Evolutionary conservation across 1,139 yeast genomes (phyloP).

Genomic region (Arxiozyma heterogenica): DNA sequence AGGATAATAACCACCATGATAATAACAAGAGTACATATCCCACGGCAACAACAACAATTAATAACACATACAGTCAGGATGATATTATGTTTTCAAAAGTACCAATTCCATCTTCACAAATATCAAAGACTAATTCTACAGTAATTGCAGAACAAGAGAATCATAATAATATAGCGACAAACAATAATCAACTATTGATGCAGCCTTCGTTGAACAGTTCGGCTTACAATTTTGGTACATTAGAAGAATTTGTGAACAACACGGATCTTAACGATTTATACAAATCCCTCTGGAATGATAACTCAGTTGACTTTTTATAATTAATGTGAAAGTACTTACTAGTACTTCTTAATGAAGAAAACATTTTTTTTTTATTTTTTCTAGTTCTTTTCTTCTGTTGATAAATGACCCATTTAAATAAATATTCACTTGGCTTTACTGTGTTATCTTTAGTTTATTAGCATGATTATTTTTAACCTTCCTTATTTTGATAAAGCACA

Average conservation of each 20-base stretch:
- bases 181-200: background rate
- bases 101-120: background rate
- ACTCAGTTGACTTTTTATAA: background rate
- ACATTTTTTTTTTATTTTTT: no score
- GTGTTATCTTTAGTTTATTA: no score
- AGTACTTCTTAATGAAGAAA: no score
- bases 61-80: background rate
- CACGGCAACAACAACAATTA: no score
- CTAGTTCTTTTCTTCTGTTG: no score
- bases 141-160: background rate
- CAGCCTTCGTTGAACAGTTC: background rate
- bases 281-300: conserved; percentile 20
- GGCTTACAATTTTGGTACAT: conserved; percentile 18
- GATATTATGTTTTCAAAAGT: background rate
- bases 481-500: no score
- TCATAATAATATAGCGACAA: background rate
- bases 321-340: no score
- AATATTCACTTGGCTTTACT: no score
- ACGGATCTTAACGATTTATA: conserved; percentile 21
- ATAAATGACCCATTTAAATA: no score
- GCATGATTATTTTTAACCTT: no score
- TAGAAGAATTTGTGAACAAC: conserved; percentile 22
- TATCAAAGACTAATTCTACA: background rate
- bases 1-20: background rate
- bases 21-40: background rate